Evolutionary conservation across 2,329 filamentous ascomycete genomes (phyloP).

Genomic region (Aspergillus piperis): DNA sequence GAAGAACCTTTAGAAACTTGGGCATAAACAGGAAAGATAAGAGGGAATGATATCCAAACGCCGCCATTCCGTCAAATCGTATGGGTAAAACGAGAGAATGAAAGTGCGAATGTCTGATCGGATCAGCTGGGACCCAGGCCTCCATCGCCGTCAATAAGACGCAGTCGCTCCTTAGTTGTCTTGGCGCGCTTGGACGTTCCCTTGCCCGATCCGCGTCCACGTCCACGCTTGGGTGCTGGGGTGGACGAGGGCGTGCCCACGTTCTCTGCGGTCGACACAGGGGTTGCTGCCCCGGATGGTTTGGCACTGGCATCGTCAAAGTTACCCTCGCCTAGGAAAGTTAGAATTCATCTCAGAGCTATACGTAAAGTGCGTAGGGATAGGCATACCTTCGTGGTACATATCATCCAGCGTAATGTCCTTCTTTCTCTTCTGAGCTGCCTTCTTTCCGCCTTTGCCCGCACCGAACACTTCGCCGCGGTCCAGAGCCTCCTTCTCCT

Average conservation of each 20-base stretch:
- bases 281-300: conserved; percentile 81
- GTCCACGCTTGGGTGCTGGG: conserved; percentile 58
- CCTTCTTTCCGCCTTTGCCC: conserved; percentile 63
- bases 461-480: conserved; percentile 64
- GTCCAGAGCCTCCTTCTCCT: conserved; percentile 80
- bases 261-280: conserved; percentile 59
- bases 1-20: conserved; percentile 3
- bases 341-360: conserved; percentile 11
- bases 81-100: conserved; percentile 2
- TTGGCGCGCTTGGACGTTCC: conserved; percentile 62
- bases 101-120: conserved; percentile 8
- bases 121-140: conserved; percentile 31
- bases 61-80: conserved; percentile 19
- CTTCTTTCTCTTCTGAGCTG: conserved; percentile 58
- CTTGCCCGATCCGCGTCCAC: conserved; percentile 56
- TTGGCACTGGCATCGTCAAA: conserved; percentile 87
- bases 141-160: conserved; percentile 48
- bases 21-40: conserved; percentile 10
- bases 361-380: background rate
- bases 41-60: conserved; percentile 15
- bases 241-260: conserved; percentile 43
- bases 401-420: conserved; percentile 83
- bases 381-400: conserved; percentile 94
- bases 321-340: conserved; percentile 79
- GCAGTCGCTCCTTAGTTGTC: conserved; percentile 55